Evolutionary conservation across 768 basidiomycete genomes (phyloP).

Genomic region (Lentinula aciculospora): DNA sequence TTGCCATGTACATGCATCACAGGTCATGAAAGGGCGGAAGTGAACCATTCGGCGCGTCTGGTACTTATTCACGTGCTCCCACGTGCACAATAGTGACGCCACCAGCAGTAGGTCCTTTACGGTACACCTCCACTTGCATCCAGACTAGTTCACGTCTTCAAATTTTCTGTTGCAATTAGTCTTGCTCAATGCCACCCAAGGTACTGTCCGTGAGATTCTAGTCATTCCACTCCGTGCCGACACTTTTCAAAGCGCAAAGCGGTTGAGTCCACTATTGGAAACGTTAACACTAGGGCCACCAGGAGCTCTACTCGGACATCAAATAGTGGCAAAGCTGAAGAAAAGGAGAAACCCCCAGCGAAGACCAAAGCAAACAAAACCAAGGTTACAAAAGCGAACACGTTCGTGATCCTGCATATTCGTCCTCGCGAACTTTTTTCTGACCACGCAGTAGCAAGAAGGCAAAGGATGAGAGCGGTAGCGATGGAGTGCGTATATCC

Average conservation of each 20-base stretch:
- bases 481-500: background rate
- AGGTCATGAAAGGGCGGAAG: background rate
- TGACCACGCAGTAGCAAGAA: background rate
- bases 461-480: background rate
- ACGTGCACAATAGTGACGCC: background rate
- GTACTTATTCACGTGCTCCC: background rate
- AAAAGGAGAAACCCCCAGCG: background rate
- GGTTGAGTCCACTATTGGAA: background rate
- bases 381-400: background rate
- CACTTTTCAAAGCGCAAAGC: slow-evolving; percentile 1
- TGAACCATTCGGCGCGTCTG: background rate
- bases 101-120: too few relatives aligned
- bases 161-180: background rate
- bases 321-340: background rate
- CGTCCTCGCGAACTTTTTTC: background rate
- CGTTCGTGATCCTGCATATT: background rate
- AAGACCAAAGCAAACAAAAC: background rate
- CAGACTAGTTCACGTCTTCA: background rate
- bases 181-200: slow-evolving; percentile 3
- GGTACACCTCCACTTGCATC: background rate
- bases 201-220: background rate
- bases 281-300: background rate
- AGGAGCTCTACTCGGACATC: background rate
- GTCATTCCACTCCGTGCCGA: background rate
- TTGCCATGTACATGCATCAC: background rate